Evolutionary conservation across 1,139 yeast genomes (phyloP).

Genomic region (Geotrichum restrictum): DNA sequence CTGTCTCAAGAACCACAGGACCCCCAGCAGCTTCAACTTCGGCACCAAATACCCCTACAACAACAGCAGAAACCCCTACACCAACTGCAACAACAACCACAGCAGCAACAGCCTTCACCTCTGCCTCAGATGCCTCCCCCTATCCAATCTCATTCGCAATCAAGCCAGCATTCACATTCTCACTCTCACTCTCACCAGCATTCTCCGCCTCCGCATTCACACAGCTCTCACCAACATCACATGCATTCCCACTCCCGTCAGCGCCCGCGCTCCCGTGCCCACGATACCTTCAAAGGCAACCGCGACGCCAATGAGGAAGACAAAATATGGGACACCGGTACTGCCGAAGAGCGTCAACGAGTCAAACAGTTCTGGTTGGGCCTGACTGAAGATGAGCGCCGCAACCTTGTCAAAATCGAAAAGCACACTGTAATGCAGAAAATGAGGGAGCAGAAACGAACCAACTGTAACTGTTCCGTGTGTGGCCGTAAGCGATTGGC

Average conservation of each 20-base stretch:
- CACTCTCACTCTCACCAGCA: not conserved
- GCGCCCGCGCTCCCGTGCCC: too few species aligned
- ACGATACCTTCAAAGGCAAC: constrained; percentile 12
- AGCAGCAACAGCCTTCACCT: too few species aligned
- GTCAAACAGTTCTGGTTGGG: constrained; percentile 68
- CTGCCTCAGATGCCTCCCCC: too few species aligned
- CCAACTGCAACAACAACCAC: too few species aligned
- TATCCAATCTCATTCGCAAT: not conserved
- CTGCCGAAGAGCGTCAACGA: constrained; percentile 55
- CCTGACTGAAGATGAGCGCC: constrained; percentile 56
- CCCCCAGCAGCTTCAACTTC: too few species aligned
- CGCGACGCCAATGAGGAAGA: constrained; percentile 26
- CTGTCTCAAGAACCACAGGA: not conserved
- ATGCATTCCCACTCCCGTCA: not conserved
- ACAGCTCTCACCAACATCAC: not conserved
- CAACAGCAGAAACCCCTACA: too few species aligned
- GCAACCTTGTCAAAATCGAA: constrained; percentile 61
- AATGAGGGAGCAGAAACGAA: constrained; percentile 55
- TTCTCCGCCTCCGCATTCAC: not conserved
- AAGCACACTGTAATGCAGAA: constrained; percentile 64
- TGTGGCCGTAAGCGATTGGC: constrained; percentile 76
- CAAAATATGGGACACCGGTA: constrained; percentile 56
- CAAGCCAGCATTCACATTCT: constrained; percentile 2
- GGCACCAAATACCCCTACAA: too few species aligned
- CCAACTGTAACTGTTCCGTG: constrained; percentile 64